Evolutionary conservation across 305 asterid species (phyloP), one percentile per base, ranked within the genome.

Genomic region (Fraxinus xanthoxyloides): DNA sequence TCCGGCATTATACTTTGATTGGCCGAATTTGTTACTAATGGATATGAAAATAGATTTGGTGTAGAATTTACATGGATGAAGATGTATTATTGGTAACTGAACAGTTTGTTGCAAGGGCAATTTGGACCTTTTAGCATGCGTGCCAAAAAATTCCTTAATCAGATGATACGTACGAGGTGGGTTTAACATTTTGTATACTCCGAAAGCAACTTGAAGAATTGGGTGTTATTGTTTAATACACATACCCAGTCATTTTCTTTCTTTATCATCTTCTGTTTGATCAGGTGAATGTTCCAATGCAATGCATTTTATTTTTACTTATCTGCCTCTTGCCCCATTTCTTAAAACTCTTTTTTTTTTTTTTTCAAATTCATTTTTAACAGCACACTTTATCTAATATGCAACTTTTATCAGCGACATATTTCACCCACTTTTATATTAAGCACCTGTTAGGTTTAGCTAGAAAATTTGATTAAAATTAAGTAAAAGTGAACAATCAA

Each of bases 121-220:
- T 70, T 70, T 70, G 43, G 40, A 70, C 38, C 1, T 28, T 70
- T 70, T 70, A 17, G 40, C 75, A 31, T 70, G 21, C 24, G 35
- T 31, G 40, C 75, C 75, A 70, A 31, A 31, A 15, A 31, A 31
- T 15, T 6, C 5, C 40, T 15, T 5, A 70, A 31, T 4, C 17
- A 51, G 82, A 69, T 81, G 89, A 84, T 82, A 83, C 30, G 35
- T 79, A 77, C 86, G 83, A 87, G 89, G 87, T 75, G 85, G 89
- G 84, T 75, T 82, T 70, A 21, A 74, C 21, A 38, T 81, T 61
- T 86, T 75, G 87, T 82, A 84, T 76, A 8, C 83, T 82, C 87
- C 83, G 80, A 80, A 77, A 77, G 82, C 32, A 51, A 43, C 77
- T 65, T 65, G 79, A 21, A 5, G 81, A 28, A 8, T 76, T 65